Evolutionary conservation across 2,329 filamentous ascomycete species (phyloP).

Genomic region (Talaromyces verruculosus): DNA sequence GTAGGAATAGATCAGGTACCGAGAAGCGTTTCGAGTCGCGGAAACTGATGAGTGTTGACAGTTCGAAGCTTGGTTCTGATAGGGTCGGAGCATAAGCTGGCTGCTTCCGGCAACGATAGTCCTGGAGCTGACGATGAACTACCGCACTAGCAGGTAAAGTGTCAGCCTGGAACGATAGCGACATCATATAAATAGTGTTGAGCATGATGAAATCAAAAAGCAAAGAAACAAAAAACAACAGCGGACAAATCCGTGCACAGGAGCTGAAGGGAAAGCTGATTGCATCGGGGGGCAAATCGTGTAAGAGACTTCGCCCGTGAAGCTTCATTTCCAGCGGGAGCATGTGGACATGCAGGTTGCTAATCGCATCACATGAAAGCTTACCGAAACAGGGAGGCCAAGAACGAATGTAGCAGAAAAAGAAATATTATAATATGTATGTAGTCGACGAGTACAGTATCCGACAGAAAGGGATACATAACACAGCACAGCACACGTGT

Average conservation of each 20-base stretch:
- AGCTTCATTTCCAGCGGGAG: slow-evolving; percentile 6
- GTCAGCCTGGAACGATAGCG: slow-evolving; percentile 4
- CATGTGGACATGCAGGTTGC: slow-evolving; percentile 7
- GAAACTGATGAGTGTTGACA: not conserved
- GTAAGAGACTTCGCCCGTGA: slow-evolving; percentile 3
- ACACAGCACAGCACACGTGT: slow-evolving; percentile 14
- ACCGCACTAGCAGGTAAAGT: slow-evolving; percentile 1
- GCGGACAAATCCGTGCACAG: not conserved
- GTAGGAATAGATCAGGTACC: slow-evolving; percentile 28
- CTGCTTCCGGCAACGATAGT: slow-evolving; percentile 15
- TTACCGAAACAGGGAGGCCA: slow-evolving; percentile 10
- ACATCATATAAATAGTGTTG: not conserved
- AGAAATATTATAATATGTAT: not conserved
- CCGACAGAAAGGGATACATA: slow-evolving; percentile 4
- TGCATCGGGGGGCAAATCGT: slow-evolving; percentile 1
- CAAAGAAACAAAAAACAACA: not conserved
- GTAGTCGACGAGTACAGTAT: not conserved
- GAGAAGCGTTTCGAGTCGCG: not conserved
- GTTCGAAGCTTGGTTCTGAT: slow-evolving; percentile 8
- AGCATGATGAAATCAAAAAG: not conserved
- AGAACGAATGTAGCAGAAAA: not conserved
- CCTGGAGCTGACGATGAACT: not conserved
- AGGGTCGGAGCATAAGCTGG: slow-evolving; percentile 13
- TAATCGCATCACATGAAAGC: slow-evolving; percentile 10
- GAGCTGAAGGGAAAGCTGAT: not conserved